These are phyloP conservation scores for Xylaria venustula DNA, from an alignment of 495 filamentous ascomycete genomes.

Conservation along the genomic window DNA sequence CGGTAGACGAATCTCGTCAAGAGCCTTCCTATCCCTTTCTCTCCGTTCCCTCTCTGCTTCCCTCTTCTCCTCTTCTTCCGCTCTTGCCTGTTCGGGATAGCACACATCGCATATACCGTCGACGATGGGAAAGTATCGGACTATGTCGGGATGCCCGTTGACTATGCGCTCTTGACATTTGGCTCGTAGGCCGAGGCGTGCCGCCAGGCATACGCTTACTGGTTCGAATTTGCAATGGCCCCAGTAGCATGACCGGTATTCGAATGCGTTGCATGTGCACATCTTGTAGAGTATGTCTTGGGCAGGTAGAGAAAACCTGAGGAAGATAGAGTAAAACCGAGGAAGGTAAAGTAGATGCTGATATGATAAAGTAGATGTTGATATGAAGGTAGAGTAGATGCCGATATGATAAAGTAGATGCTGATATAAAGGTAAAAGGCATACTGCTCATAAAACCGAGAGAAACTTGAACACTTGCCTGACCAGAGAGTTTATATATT, in stretches of 20 bases:
- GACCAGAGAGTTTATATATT: too few species aligned
- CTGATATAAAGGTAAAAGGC: too few species aligned
- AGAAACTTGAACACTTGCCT: too few species aligned
- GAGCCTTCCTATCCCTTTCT: not conserved
- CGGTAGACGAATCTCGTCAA: too few species aligned
- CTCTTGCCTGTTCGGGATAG: constrained; percentile 12
- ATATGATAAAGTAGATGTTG: too few species aligned
- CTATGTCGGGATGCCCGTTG: not conserved
- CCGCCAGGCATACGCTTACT: not conserved
- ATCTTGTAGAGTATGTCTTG: not conserved
- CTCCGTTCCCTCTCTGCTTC: not conserved
- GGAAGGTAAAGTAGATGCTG: too few species aligned
- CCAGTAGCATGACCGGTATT: not conserved
- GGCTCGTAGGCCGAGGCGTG: not conserved
- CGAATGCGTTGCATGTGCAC: constrained; percentile 9
- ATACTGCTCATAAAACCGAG: too few species aligned
- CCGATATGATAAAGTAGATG: too few species aligned
- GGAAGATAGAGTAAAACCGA: too few species aligned
- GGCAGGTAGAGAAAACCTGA: not conserved
- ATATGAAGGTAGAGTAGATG: too few species aligned
- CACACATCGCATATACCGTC: constrained; percentile 18
- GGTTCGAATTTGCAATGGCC: not conserved
- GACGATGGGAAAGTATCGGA: not conserved
- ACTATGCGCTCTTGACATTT: constrained; percentile 8
- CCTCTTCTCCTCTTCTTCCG: constrained; percentile 10